Base-by-base conservation (phyloP, 495 filamentous ascomycete species). In the Clavariopsis aquatica region DNA sequence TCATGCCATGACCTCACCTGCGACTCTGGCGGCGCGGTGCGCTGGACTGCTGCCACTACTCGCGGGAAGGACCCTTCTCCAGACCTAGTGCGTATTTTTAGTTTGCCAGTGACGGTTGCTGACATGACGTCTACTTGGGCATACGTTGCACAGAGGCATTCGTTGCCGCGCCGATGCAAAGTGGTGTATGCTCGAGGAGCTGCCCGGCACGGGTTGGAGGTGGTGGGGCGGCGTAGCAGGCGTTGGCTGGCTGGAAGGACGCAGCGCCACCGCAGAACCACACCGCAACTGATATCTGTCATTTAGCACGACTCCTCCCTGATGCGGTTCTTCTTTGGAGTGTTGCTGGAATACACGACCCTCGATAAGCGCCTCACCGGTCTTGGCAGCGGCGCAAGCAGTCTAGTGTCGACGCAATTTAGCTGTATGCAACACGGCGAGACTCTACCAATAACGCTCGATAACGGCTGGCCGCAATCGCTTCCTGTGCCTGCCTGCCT, bases 121-220 rank as follows among this genome's bases (percentile, higher is more conserved):
- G 8, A 28, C 52, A 28, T 53, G 46, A 29, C 15, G 15, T 4
- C 15, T 47, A n/a, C n/a, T n/a, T n/a, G n/a, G n/a, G 49, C 31
- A 52, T 53, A 62, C 59, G 59, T 62, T 53, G 59, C 59, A 29
- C 47, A 9, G 24, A 24, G 49, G 56, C 26, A 55, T 55, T 62
- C 49, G 60, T 46, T 56, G 49, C 19, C n/a, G 4, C 17, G 12
- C 2, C 15, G 22, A 10, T 22, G 51, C 38, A 22, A 15, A 12
- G 15, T 52, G 10, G 34, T 17, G 26, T 15, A n/a, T n/a, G 5
- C 20, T 10, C 29, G 51, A 19, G 51, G 36, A 22, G 10, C 24
- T 47, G 5, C 43, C 17, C 19, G 4, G 15, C 19, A 47, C 17
- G 15, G 4, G 20, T n/a, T 23, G 43, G 17, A 17, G 43, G 17